A percentile compares a stretch with the other conserved stretches of the same genome.
phyloP scores from a whole-genome alignment of 805 yeast genomes.

The Allodekkera sacchari region DNA sequence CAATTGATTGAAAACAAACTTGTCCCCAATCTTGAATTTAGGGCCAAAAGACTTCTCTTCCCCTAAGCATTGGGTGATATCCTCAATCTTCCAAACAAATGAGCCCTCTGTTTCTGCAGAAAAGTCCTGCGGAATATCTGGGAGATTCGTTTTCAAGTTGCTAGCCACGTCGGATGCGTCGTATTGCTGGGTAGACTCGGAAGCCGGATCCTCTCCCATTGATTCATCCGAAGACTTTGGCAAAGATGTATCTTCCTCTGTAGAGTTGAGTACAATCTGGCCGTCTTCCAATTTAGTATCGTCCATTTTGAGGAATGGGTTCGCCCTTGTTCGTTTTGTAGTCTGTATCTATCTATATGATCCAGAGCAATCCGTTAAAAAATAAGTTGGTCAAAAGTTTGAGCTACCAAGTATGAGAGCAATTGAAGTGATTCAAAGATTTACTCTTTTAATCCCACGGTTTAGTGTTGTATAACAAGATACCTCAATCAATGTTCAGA shows the following conservation, averaged over 20 bases:
- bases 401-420: no score
- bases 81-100: slow-evolving; percentile 32
- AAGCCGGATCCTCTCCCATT: slow-evolving; percentile 10
- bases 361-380: no score
- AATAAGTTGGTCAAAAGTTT: no score
- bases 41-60: slow-evolving; percentile 32
- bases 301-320: no score
- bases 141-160: slow-evolving; percentile 15
- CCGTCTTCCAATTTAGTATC: no score
- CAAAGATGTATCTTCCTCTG: slow-evolving; percentile 16
- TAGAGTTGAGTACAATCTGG: slow-evolving; percentile 5
- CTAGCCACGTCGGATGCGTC: slow-evolving; percentile 15
- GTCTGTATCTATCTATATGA: no score
- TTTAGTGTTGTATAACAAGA: no score
- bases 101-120: slow-evolving; percentile 21
- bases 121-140: slow-evolving; percentile 25
- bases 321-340: no score
- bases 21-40: slow-evolving; percentile 46
- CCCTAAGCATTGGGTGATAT: slow-evolving; percentile 21
- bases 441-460: no score
- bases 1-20: slow-evolving; percentile 56
- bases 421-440: no score
- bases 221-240: slow-evolving; percentile 16
- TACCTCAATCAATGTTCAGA: no score
- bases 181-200: slow-evolving; percentile 2